Evolutionary conservation across 768 basidiomycete genomes (phyloP).

Genomic region (Inosperma sp.): DNA sequence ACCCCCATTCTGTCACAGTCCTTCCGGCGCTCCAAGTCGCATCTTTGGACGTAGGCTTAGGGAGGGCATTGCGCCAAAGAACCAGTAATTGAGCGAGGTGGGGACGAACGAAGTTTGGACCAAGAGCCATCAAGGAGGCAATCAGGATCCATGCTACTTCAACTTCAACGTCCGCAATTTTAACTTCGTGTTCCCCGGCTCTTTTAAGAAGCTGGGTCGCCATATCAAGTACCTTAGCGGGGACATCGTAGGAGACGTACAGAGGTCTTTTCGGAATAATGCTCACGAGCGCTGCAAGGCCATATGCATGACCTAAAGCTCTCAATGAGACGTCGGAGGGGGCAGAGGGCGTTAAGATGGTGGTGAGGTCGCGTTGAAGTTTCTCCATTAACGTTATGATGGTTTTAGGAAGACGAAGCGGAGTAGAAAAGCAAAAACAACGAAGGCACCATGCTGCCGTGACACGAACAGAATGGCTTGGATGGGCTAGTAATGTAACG

Average conservation of each 20-base stretch:
- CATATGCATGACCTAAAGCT: conserved; percentile 84
- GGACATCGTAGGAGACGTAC: conserved; percentile 92
- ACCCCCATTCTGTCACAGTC: conserved; percentile 78
- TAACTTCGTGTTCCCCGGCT: conserved; percentile 86
- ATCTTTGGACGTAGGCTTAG: conserved; percentile 92
- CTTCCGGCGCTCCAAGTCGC: conserved; percentile 53
- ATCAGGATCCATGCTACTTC: conserved; percentile 95
- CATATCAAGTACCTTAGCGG: conserved; percentile 85
- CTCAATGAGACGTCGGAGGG: conserved; percentile 67
- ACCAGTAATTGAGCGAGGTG: conserved; percentile 93
- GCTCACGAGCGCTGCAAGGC: conserved; percentile 81
- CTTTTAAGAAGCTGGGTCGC: conserved; percentile 87
- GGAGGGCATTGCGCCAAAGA: conserved; percentile 94
- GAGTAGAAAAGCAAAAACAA: conserved; percentile 88
- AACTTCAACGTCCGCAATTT: conserved; percentile 75
- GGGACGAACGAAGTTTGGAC: conserved; percentile 88
- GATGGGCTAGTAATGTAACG: conserved; percentile 79
- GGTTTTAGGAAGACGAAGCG: conserved; percentile 75
- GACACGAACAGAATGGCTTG: conserved; percentile 81
- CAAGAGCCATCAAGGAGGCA: conserved; percentile 85
- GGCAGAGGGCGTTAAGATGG: conserved; percentile 66
- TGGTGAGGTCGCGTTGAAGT: conserved; percentile 75
- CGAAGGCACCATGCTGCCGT: conserved; percentile 84
- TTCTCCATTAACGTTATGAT: conserved; percentile 75
- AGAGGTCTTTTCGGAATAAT: conserved; percentile 83